Evolutionary conservation across 495 filamentous ascomycete species (phyloP), one percentile per base, ranked within the genome.

Genomic region (Penicillium psychrofluorescens): DNA sequence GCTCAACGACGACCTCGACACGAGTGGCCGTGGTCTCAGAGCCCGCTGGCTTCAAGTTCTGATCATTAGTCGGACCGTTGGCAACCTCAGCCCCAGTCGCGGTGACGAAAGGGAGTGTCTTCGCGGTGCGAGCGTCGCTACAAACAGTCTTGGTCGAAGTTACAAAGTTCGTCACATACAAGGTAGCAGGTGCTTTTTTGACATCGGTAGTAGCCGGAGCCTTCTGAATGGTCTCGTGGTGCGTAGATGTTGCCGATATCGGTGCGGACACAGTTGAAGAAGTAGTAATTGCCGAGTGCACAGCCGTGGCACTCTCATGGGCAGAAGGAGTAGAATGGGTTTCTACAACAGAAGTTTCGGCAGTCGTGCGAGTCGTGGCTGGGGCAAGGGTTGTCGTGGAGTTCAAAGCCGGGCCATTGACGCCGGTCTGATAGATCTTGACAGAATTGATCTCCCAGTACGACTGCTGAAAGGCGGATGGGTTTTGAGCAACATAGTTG

Each of bases 371-470:
- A 44, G 6, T 22, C 4, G 22, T 22, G 22, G 22, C 22, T 0
- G 22, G 22, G 6, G 22, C 22, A 22, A 4, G 22, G 22, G 22
- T 22, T 22, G 4, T 22, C 22, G 45, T 29, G 9, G 54, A 38
- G 30, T 13, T 22, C 5, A 37, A 38, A 2, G 37, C 37, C 13
- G 38, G 36, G 7, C 36, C 41, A 14, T 62, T 48, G 8, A 53
- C 54, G 2, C 62, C 61, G 7, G 51, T 54, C 50, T 80, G 67
- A 55, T 76, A 86, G n/a, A 85, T 73, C 58, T 78, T 71, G 54
- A 87, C 65, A 4, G 68, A 83, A 50, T 86, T 86, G 54, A 90
- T 76, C 34, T 78, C 58, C 84, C 85, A 90, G 63, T 82, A 89
- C 2, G 81, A 70, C 12, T 87, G 60, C 43, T 62, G 51, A 53